Evolutionary conservation across 306 rosid genomes (phyloP).

Genomic region (Cicer judaicum): DNA sequence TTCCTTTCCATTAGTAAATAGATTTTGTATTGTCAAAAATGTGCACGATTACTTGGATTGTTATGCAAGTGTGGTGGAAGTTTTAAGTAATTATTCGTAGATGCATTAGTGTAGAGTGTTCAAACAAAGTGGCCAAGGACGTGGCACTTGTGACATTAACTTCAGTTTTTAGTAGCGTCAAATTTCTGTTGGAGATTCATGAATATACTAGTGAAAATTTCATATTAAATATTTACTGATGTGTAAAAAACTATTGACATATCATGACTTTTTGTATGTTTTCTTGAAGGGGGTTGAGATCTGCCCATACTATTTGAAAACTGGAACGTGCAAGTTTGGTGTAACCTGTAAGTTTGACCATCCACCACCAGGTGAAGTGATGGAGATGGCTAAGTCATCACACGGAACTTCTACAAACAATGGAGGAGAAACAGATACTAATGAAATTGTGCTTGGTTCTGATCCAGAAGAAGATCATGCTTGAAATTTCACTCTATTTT

Average conservation of each 20-base stretch:
- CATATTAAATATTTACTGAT: slow-evolving; percentile 15
- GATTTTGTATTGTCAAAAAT: background rate
- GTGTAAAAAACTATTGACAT: slow-evolving; percentile 15
- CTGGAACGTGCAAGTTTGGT: slow-evolving; percentile 91
- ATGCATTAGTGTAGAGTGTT: slow-evolving; percentile 9
- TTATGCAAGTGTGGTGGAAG: slow-evolving; percentile 1
- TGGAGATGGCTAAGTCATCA: slow-evolving; percentile 61
- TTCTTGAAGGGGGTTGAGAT: slow-evolving; percentile 67
- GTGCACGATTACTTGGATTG: slow-evolving; percentile 6
- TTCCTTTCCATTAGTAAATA: slow-evolving; percentile 7
- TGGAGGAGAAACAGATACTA: slow-evolving; percentile 49
- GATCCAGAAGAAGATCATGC: slow-evolving; percentile 40
- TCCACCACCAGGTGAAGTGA: slow-evolving; percentile 97
- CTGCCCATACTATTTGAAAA: slow-evolving; percentile 92
- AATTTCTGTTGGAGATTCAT: slow-evolving; percentile 5
- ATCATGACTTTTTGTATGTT: slow-evolving; percentile 11
- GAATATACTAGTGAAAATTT: slow-evolving; percentile 6
- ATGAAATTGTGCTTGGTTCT: slow-evolving; percentile 39
- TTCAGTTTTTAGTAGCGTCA: background rate
- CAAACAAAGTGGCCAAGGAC: slow-evolving; percentile 12
- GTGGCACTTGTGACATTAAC: background rate
- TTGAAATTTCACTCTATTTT: slow-evolving; percentile 20
- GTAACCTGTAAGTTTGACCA: slow-evolving; percentile 93
- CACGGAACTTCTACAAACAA: slow-evolving; percentile 54
- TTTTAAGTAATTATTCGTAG: slow-evolving; percentile 20